Evolutionary conservation across 75 land plant species (phyloP), one percentile per base, ranked within the genome.

Genomic region (Picea sitchensis): DNA sequence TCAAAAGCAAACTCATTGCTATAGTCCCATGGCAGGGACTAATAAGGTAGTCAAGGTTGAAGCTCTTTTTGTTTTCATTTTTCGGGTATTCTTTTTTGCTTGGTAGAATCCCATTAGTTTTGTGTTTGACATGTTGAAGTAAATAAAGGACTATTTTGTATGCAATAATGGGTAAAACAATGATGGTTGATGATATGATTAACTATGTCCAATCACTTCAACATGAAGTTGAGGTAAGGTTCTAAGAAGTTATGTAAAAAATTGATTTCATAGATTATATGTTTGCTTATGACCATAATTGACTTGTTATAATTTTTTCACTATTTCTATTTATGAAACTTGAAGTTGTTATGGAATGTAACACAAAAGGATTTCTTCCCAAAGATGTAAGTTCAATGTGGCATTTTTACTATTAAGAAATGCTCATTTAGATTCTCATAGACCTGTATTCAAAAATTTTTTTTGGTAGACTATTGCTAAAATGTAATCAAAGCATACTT

Each of bases 321-420:
- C 77, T 30, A 85, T 85, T 85, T 21, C 81, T 85, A 23, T 85
- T 81, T 15, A 85, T 85, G 86, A 85, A 82, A 76, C 78, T 85
- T 14, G 86, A 86, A 17, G 86, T 86, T 21, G 74, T 83, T 38
- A 84, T 83, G 61, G 87, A 85, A 79, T 61, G 64, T 58, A 83
- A 83, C 81, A 14, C 79, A 9, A 86, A 86, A 32, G 58, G 73
- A 26, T 58, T 82, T 30, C 64, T 82, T 41, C 30, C 85, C 61
- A 82, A 82, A 74, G 84, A 85, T 57, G 81, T 80, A 36, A 75
- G 76, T 23, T 14, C 23, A 18, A 34, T 5, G 65, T 68, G 17
- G 47, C 6, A 5, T 36, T 15, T 34, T 17, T 17, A 15, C 44
- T 36, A 4, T 68, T 36, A 2, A 68, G 34, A 36, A 38, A 68